Percentiles rank a stretch among this genome's conserved stretches.
Conservation (phyloP, 805 yeast genomes). For the Suhomyces faveliae region DNA sequence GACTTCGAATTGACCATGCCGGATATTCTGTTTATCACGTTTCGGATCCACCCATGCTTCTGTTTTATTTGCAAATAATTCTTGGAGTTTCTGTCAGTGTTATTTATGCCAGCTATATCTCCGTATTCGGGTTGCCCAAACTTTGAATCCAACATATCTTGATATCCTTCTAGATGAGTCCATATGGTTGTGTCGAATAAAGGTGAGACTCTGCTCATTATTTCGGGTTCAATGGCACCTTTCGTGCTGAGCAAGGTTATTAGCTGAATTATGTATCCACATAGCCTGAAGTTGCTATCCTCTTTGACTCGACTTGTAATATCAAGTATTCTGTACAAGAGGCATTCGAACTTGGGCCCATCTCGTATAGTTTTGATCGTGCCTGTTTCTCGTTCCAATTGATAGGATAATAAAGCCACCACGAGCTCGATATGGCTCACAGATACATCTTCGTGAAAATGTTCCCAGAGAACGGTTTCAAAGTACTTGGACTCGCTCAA, state of each 20-base stretch:
- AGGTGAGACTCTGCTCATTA: slow-evolving; percentile 22
- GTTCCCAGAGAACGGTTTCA: slow-evolving; percentile 38
- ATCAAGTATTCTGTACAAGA: slow-evolving; percentile 29
- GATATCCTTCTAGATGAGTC: slow-evolving; percentile 18
- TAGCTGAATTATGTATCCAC: slow-evolving; percentile 10
- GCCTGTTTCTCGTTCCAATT: background rate
- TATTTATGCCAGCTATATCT: background rate
- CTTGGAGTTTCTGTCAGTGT: background rate
- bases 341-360: slow-evolving; percentile 18
- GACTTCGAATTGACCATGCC: background rate
- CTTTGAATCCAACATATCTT: slow-evolving; percentile 1
- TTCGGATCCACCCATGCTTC: slow-evolving; percentile 8
- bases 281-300: slow-evolving; percentile 14
- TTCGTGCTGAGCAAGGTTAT: slow-evolving; percentile 9
- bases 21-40: background rate
- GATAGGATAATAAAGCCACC: slow-evolving; percentile 16
- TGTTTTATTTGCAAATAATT: background rate
- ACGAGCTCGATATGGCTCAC: slow-evolving; percentile 40
- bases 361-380: slow-evolving; percentile 10
- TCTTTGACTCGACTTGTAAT: slow-evolving; percentile 11
- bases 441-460: slow-evolving; percentile 39
- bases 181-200: slow-evolving; percentile 34
- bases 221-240: slow-evolving; percentile 6
- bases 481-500: slow-evolving; percentile 22
- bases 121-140: background rate